Conservation (phyloP, 805 yeast species). For the Sungouiella thailandica region DNA sequence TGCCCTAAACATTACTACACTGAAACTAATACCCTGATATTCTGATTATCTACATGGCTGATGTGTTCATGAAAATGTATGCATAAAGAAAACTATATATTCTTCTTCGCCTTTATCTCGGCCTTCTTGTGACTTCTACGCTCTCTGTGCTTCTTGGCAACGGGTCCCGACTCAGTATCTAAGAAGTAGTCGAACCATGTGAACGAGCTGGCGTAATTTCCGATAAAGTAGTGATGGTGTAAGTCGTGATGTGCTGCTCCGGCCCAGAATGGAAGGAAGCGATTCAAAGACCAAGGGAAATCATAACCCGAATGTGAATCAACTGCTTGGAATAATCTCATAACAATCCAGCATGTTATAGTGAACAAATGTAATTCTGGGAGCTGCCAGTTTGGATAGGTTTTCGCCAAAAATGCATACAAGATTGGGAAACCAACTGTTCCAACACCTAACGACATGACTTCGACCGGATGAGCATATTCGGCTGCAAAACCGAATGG, state of each 20-base stretch:
- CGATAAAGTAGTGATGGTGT: conserved; percentile 57
- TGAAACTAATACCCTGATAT: too few relatives aligned
- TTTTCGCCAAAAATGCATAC: conserved; percentile 44
- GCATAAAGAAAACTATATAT: conserved; percentile 4
- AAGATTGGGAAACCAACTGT: conserved; percentile 57
- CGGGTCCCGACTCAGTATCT: conserved; percentile 54
- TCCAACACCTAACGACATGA: conserved; percentile 52
- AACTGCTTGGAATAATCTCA: conserved; percentile 54
- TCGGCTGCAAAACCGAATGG: conserved; percentile 61
- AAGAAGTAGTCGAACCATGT: conserved; percentile 54
- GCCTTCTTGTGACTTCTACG: conserved; percentile 36
- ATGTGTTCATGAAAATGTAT: too few relatives aligned
- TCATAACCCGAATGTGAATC: conserved; percentile 61
- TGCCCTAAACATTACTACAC: too few relatives aligned
- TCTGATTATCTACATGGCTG: too few relatives aligned
- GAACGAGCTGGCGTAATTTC: conserved; percentile 53
- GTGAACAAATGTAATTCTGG: conserved; percentile 48
- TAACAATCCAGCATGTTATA: conserved; percentile 46
- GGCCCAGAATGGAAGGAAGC: conserved; percentile 59
- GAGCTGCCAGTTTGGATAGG: conserved; percentile 1
- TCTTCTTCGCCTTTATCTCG: conserved; percentile 27
- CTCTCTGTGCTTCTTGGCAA: conserved; percentile 46
- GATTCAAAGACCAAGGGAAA: conserved; percentile 56
- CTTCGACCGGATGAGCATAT: conserved; percentile 58
- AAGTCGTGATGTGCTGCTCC: conserved; percentile 61